These are phyloP conservation scores for Plasmodium coatneyi DNA, from an alignment of 169 alveolate genomes.

Conservation along the genomic window DNA sequence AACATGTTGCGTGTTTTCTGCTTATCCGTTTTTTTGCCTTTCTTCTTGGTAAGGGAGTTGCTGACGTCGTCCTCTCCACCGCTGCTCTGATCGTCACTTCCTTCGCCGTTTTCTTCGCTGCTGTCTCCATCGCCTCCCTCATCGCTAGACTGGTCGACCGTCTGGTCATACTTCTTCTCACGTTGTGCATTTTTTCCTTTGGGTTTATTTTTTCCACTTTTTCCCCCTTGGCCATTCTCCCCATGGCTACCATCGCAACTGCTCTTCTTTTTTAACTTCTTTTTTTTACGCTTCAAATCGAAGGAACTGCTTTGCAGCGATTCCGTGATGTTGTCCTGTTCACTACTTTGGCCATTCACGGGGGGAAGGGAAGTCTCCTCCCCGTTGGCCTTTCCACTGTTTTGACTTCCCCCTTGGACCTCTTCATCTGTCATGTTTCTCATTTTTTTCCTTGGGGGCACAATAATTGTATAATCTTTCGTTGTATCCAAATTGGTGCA, in stretches of 20 bases:
- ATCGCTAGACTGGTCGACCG: neutral
- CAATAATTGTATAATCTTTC: constrained; percentile 12
- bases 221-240: neutral
- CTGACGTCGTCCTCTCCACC: neutral
- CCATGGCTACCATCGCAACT: neutral
- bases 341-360: neutral
- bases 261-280: constrained; percentile 5
- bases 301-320: neutral
- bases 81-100: neutral
- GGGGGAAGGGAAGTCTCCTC: neutral
- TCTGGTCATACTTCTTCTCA: neutral
- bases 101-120: neutral
- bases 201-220: neutral
- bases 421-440: constrained; percentile 41
- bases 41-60: neutral
- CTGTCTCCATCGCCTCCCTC: neutral
- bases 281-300: neutral
- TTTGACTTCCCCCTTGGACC: neutral
- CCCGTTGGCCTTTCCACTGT: neutral
- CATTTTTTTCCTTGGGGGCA: constrained; percentile 57
- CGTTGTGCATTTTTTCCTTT: neutral
- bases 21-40: constrained; percentile 27
- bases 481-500: neutral
- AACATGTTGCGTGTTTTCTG: neutral
- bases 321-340: constrained; percentile 5